Base-by-base conservation (phyloP, 169 alveolate genomes). In the Plasmodium relictum region DNA sequence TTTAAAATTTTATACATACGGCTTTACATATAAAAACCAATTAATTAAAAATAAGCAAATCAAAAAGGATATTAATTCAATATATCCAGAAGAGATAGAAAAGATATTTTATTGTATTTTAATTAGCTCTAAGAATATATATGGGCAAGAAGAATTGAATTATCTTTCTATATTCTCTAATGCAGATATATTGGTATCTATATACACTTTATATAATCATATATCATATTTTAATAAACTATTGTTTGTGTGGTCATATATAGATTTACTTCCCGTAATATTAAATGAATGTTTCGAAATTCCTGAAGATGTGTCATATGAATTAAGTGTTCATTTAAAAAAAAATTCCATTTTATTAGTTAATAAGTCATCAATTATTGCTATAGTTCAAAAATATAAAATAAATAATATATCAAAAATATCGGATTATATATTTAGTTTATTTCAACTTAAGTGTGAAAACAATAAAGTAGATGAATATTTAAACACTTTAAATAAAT, bases 271-370 rank as follows among this genome's bases (percentile, higher is more conserved):
- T 6, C 73, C 73, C 14, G 39, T 83, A 20, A 83, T 83, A 56
- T 73, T 83, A 10, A 69, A 68, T n/a, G 91, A 68, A 83, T 83
- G 91, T 37, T 83, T 83, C 22, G 91, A 83, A 42, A 52, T 83
- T 3, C 44, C 74, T 1, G 65, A 58, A 22, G 73, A 69, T 68
- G 22, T 52, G 0, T 52, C 59, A 5, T 31, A 83, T 31, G 73
- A 70, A 22, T 52, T 83, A 31, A 70, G 74, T 68, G 39, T 83
- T 14, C 45, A 37, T 31, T 69, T 83, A 56, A 83, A 70, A 62
- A 83, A 83, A 69, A 83, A 83, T 83, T 52, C 73, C 6, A n/a
- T 56, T 14, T 20, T 44, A 44, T 62, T 69, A 56, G 71, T 54
- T n/a, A 83, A 58, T 42, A 83, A 83, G 20, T 59, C 85, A 22